Conservation (phyloP, 441 rosid species). For the Erysimum cheiri region DNA sequence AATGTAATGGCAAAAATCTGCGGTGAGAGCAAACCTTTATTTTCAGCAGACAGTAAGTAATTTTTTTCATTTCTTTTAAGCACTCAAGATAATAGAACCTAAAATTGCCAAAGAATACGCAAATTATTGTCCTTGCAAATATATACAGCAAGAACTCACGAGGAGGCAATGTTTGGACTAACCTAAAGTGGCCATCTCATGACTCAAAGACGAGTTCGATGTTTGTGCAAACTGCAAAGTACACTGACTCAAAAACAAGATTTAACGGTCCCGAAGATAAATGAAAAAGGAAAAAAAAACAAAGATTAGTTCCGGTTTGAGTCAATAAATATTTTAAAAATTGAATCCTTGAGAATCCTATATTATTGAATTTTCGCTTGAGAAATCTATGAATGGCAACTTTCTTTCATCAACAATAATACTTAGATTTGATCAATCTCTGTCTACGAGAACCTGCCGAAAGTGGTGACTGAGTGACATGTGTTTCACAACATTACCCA, state of each 20-base stretch:
- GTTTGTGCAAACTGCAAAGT: slow-evolving; percentile 15
- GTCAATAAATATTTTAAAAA: too few species aligned
- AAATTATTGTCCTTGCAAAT: slow-evolving; percentile 35
- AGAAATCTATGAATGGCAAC: slow-evolving; percentile 5
- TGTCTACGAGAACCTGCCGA: slow-evolving; percentile 20
- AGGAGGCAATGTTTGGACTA: slow-evolving; percentile 28
- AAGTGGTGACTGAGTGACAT: slow-evolving; percentile 25
- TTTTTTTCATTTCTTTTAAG: neutral
- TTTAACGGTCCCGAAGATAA: too few species aligned
- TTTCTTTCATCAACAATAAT: slow-evolving; percentile 30
- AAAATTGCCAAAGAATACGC: neutral
- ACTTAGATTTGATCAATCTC: slow-evolving; percentile 28
- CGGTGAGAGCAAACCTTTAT: neutral
- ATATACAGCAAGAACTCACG: slow-evolving; percentile 32
- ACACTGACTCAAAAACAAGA: neutral
- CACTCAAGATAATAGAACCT: neutral
- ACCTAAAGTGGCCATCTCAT: slow-evolving; percentile 26
- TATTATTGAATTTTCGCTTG: neutral
- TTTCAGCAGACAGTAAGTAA: neutral
- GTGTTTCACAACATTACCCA: slow-evolving; percentile 3
- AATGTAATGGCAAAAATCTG: slow-evolving; percentile 1
- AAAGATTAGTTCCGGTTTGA: too few species aligned
- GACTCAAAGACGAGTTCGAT: slow-evolving; percentile 25
- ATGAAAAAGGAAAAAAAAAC: too few species aligned
- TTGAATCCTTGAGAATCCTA: neutral